Percentiles rank a stretch among this genome's conserved stretches.
phyloP scores from a whole-genome alignment of 2,329 filamentous ascomycete species.

The Sclerotinia trifoliorum region DNA sequence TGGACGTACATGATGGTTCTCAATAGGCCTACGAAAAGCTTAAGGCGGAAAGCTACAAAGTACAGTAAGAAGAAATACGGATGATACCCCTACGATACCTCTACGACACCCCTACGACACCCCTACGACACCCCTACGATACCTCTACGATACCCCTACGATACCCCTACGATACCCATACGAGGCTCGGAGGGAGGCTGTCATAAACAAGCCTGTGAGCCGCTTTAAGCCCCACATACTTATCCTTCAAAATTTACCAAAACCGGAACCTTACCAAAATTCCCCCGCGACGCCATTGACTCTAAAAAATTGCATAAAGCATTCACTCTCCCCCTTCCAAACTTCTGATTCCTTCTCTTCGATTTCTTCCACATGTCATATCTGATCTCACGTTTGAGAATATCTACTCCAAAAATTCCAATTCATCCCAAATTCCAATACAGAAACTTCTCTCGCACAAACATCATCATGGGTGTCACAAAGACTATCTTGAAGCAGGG shows the following conservation, averaged over 20 bases:
- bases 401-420: slow-evolving; percentile 18
- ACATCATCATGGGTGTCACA: slow-evolving; percentile 64
- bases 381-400: slow-evolving; percentile 17
- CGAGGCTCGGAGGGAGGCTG: background rate
- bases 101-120: too few species aligned
- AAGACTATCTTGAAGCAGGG: slow-evolving; percentile 66
- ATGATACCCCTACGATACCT: too few species aligned
- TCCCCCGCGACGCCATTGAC: slow-evolving; percentile 9
- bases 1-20: background rate
- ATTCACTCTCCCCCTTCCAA: slow-evolving; percentile 3
- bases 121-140: too few species aligned
- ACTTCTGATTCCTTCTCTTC: background rate
- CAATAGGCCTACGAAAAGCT: too few species aligned
- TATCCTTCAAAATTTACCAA: background rate
- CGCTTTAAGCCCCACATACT: background rate
- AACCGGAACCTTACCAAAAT: background rate
- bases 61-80: too few species aligned
- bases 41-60: too few species aligned
- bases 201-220: background rate
- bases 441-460: slow-evolving; percentile 35
- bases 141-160: too few species aligned
- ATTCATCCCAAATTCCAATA: slow-evolving; percentile 21
- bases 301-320: slow-evolving; percentile 22
- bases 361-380: slow-evolving; percentile 24
- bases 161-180: background rate